phyloP scores from a whole-genome alignment of 2,329 filamentous ascomycete species.

The Zasmidium citrigriseum region DNA sequence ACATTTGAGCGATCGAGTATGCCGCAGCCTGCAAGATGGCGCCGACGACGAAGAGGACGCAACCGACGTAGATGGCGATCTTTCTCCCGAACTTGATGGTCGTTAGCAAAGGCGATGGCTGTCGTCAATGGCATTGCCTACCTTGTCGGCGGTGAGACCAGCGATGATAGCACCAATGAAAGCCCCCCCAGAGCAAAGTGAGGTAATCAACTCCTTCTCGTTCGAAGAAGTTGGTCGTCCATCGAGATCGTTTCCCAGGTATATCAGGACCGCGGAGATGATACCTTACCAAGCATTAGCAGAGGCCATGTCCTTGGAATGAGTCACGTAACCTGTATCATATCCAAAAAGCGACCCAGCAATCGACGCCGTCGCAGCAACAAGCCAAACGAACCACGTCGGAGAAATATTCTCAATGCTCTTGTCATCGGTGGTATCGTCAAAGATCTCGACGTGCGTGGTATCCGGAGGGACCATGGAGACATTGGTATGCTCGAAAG shows the following conservation, averaged over 20 bases:
- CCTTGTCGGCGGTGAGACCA: constrained; percentile 38
- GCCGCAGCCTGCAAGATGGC: constrained; percentile 31
- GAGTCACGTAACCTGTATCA: too few species aligned
- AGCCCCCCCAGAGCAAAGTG: constrained; percentile 40
- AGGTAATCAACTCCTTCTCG: constrained; percentile 42
- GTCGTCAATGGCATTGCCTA: too few species aligned
- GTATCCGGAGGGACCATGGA: constrained; percentile 17
- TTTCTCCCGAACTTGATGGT: constrained; percentile 38
- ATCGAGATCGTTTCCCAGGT: constrained; percentile 36
- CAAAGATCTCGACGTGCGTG: constrained; percentile 21
- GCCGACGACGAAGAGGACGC: constrained; percentile 43
- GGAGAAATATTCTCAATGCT: constrained; percentile 25
- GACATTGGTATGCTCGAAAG: constrained; percentile 17
- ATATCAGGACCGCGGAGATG: constrained; percentile 41
- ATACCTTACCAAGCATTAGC: too few species aligned
- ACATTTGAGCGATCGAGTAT: constrained; percentile 43
- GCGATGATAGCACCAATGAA: constrained; percentile 40
- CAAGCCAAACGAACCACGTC: constrained; percentile 28
- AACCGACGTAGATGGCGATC: constrained; percentile 44
- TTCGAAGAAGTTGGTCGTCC: constrained; percentile 33
- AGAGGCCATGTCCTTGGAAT: too few species aligned
- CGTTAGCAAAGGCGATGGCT: too few species aligned
- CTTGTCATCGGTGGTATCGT: constrained; percentile 15
- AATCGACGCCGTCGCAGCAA: constrained; percentile 25
- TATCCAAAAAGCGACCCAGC: constrained; percentile 32